Base-by-base conservation (phyloP, 305 asterid genomes). In the Rubia tinctorum region DNA sequence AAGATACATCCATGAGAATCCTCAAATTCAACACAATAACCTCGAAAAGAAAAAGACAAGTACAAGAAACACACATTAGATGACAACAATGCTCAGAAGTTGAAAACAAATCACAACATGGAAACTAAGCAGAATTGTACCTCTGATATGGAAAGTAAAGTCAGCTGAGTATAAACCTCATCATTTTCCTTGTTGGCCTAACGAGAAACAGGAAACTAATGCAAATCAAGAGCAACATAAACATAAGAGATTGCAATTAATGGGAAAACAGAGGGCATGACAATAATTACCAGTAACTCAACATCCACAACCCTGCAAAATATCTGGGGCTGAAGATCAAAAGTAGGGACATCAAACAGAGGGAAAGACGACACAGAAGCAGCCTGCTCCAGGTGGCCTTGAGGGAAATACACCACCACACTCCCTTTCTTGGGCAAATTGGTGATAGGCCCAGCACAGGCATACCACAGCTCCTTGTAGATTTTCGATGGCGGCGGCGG, bases 121-220 rank as follows among this genome's bases (percentile, higher is more conserved):
- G 42, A 37, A 13, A 67, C 11, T 73, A 56, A 74, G 18, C 42
- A 71, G 68, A 80, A 64, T 49, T 71, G 45, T 87, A 95, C 99
- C 96, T 92, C 96, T 60, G 90, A 79, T 20, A 89, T 75, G 78
- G 99, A 97, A 56, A 89, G 91, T 59, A 95, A 86, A 75, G 84
- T 85, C 68, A 95, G 90, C 86, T 89, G 97, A 64, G 95, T 89
- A 75, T 89, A 92, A 67, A 95, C 97, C 86, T 95, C 99, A 82
- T 95, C 99, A 82, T 90, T 95, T 83, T 95, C 98, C 87, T 88
- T 92, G 80, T 92, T 95, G 39, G 97, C 98, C 99, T 95, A 73
- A 77, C 12, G 72, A 59, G 73, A 66, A 47, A 49, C 27, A 67
- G 53, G n/a, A 53, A 62, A 49, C 67, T 17, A 76, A 22, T 25